Evolutionary conservation across 495 filamentous ascomycete genomes (phyloP), one percentile per base, ranked within the genome.

Genomic region (Penicillium daleae): DNA sequence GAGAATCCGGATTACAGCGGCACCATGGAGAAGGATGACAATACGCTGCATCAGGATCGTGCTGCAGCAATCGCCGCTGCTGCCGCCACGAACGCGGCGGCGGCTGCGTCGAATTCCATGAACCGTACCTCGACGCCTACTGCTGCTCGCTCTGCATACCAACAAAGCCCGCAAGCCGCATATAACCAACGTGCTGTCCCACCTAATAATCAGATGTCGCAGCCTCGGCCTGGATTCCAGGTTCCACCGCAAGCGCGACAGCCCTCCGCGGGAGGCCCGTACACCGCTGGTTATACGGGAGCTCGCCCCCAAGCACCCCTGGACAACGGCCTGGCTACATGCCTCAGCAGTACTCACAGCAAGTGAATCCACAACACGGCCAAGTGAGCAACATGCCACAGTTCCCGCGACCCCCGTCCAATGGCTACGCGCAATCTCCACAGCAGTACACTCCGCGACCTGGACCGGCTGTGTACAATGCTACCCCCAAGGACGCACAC

Each of bases 11-110:
- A 90, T 68, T 90, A 90, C 64, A 84, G 81, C 55, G 93, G 93
- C 4, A 87, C 88, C 15, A 90, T 97, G 89, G 92, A 97, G 69
- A 91, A 93, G 70, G 92, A 96, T 65, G 91, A 94, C 62, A 76
- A 78, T 51, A 74, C 75, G 15, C 55, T 76, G 19, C 74, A 80
- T 35, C 75, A 76, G 63, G 74, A 77, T 59, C 73, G 78, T 24
- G 66, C 71, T 4, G 69, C 73, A 9, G 69, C 72, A 39, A 63
- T 74, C 42, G 68, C 72, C n/a, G 63, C 66, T n/a, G 68, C 72
- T 13, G 63, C 66, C 15, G 57, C 74, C 10, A 51, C 66, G 35
- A 69, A 61, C 39, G 64, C 66, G 29, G 70, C 69, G 12, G 66
- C 72, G 10, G 61, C 62, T 19, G 51, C 74, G 7, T 55, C 67